Base-by-base conservation (phyloP, 371 early-diverging fungal species). In the Rhizopus sp. region DNA sequence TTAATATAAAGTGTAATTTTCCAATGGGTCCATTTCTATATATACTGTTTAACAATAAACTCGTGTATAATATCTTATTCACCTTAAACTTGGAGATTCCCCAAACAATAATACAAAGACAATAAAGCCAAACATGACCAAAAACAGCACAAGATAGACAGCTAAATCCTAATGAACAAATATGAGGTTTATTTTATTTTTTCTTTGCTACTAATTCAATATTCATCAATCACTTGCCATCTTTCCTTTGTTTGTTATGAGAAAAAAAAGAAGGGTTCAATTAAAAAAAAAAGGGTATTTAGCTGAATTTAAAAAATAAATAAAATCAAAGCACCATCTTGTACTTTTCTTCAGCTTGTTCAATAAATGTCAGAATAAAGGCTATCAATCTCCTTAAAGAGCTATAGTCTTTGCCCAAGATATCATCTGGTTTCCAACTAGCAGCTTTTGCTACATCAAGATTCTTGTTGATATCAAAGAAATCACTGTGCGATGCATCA, bases 21-120 rank as follows among this genome's bases (percentile, higher is more conserved):
- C 78, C 78, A 32, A 75, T 53, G 1, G 63, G 51, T 6, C 71
- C 68, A 70, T 78, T 51, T 53, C 78, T 78, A 50, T 15, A 50
- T 2, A 10, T 30, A 1, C 3, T 53, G 1, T 55, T 17, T n/a
- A 10, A 45, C 3, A 33, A 37, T 17, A 7, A 35, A 8, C 8
- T 5, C 1, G 12, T 38, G 23, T 15, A 7, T 10, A 35, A 33
- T n/a, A 31, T 38, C 4, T 7, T n/a, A 45, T 15, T 33, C 58
- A 61, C 78, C 70, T 67, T 52, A 78, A 59, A 30, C 57, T 70
- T 33, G 78, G 78, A 40, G 61, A 60, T 60, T 74, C 63, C 12
- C 78, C 78, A 63, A 78, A 78, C 13, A 78, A 49, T 35, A 78
- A 60, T 29, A 63, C 52, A 32, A 78, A 74, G 12, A 78, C 69